Base-by-base conservation (phyloP, 106 monocot species). In the Posidonia australis region DNA sequence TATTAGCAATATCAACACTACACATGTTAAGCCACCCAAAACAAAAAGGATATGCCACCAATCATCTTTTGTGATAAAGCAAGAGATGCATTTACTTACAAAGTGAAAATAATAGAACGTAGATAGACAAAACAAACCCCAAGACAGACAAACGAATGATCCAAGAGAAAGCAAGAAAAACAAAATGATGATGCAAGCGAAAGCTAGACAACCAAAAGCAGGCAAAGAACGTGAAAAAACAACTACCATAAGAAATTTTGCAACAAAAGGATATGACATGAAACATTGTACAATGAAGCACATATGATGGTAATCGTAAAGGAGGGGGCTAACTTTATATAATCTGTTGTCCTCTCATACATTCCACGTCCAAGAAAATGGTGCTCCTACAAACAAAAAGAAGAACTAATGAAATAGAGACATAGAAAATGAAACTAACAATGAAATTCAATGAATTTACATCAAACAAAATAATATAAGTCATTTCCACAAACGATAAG, bases 351-450 rank as follows among this genome's bases (percentile, higher is more conserved):
- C 59, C 76, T 82, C 55, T 94, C 93, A 60, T 89, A 82, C 93
- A 94, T 86, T 31, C 81, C 89, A 58, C 89, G 89, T 17, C 93
- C 93, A 81, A 94, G 89, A 78, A 84, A 94, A 66, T 89, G 71
- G 45, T 86, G 79, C 59, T 94, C 93, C 93, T 94, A 62, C 66
- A 82, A 47, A 65, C 16, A 62, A 71, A 68, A 63, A 54, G 56
- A 17, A 13, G 31, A 31, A 30, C 24, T 31, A 27, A 30, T 64
- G 24, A 46, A 18, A 42, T 17, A 42, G 41, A 12, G 11, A 41
- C 28, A n/a, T 25, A 17, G 0, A 17, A 13, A 58, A 53, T 59
- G 5, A 27, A 69, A 22, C 51, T 21, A 42, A 66, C 0, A 45
- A 20, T 5, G 18, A 29, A 51, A 36, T 7, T 36, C 36, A 36